Evolutionary conservation across 257 asterid genomes (phyloP).

Genomic region (Solanum ossicruentum): DNA sequence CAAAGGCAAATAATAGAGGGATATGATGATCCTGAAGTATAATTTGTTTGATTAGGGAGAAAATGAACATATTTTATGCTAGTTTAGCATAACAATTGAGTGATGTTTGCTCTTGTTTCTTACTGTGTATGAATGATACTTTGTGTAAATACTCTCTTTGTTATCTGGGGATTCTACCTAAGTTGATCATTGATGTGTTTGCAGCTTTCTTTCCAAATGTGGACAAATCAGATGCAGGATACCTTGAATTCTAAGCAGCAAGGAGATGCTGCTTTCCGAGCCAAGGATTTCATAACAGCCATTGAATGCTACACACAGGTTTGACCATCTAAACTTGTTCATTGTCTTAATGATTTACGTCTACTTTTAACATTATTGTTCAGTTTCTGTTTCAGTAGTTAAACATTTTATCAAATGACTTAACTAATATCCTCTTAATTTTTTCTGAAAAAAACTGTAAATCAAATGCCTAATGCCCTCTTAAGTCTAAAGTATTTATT

Average conservation of each 20-base stretch:
- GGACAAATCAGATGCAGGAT: constrained; percentile 98
- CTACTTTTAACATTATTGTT: not conserved
- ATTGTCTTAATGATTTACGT: not conserved
- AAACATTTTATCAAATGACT: not conserved
- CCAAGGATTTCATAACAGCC: constrained; percentile 70
- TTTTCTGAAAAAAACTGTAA: not conserved
- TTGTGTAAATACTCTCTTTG: not conserved
- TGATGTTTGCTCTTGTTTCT: not conserved
- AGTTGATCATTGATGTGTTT: not conserved
- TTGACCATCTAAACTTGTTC: not conserved
- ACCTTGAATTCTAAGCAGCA: constrained; percentile 75
- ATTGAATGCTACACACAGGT: constrained; percentile 80
- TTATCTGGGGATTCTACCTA: not conserved
- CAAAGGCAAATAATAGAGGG: not conserved
- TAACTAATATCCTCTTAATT: not conserved
- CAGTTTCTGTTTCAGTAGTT: not conserved
- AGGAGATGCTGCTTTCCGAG: constrained; percentile 91
- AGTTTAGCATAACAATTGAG: not conserved
- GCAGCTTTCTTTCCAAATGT: constrained; percentile 96
- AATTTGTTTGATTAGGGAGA: not conserved
- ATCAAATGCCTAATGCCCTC: not conserved
- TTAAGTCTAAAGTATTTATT: not conserved
- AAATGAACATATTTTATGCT: not conserved
- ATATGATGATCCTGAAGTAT: not conserved
- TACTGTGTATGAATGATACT: not conserved